Base-by-base conservation (phyloP, 2,329 filamentous ascomycete species). In the Scedosporium minutisporum region DNA sequence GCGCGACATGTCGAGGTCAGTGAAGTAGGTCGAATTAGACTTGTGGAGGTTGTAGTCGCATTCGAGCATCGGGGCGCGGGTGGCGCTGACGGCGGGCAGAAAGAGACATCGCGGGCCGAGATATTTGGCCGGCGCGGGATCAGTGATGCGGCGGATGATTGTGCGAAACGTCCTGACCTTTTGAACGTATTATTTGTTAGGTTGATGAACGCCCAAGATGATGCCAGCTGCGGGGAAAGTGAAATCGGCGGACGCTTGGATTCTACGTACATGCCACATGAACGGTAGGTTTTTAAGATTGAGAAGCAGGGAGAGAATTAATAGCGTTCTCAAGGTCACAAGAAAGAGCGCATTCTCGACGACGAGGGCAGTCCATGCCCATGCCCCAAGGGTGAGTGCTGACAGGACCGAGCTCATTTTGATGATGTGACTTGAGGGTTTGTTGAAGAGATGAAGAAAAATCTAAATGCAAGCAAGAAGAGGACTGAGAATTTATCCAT, bases 21-120 rank as follows among this genome's bases (percentile, higher is more conserved):
- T 80, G 71, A 96, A 96, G 78, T 96, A 96, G 29, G 91, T 96
- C 68, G 84, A 85, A 77, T 92, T 90, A 65, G 87, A 87, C 73
- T 93, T 92, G 80, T 93, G 89, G 46, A 91, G 71, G 76, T 95
- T 95, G 78, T 92, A 91, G 76, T 96, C 93, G 69, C 87, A 90
- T 75, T 96, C 91, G 67, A 89, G 81, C 61, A 89, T 75, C 1
- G 89, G 84, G n/a, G 38, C 23, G 21, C 38, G 18, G n/a, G 57
- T 41, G 27, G 27, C n/a, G 29, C 29, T 58, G 27, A 58, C 29
- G 57, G 38, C 33, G 18, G 57, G 29, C 16, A 41, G 57, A 14
- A 42, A 58, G n/a, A 58, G 57, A 25, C 57, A 55, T 55, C 51
- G 51, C 18, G 51, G 51, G 6, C 18, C 12, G 18, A 55, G 51